Percentiles rank a stretch among this genome's conserved stretches.
These are phyloP conservation scores for Naganishia friedmannii DNA, from an alignment of 768 basidiomycete genomes.

Conservation along the genomic window DNA sequence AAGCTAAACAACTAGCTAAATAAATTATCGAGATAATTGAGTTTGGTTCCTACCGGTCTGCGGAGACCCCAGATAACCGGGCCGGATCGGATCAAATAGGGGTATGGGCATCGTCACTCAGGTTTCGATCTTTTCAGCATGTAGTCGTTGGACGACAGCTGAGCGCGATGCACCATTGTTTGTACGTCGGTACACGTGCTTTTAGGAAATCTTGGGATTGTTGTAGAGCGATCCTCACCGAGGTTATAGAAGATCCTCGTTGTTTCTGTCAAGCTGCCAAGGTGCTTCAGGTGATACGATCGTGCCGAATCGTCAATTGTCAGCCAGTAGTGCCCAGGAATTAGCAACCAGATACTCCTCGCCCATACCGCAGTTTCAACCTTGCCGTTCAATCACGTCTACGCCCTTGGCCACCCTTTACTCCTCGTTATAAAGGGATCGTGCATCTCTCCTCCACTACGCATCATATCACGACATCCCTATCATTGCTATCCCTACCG, in stretches of 20 bases:
- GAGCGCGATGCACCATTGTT: background rate
- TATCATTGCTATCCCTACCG: background rate
- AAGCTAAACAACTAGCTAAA: too few species aligned
- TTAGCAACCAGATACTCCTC: background rate
- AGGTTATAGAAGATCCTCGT: background rate
- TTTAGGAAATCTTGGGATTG: background rate
- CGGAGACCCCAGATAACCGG: constrained; percentile 17
- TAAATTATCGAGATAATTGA: too few species aligned
- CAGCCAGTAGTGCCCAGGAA: too few species aligned
- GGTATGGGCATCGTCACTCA: constrained; percentile 2
- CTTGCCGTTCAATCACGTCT: background rate
- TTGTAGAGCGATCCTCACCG: constrained; percentile 19
- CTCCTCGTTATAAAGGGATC: background rate
- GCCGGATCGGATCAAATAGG: constrained; percentile 14
- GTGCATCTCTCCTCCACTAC: background rate
- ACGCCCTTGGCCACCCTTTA: background rate
- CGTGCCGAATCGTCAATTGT: constrained; percentile 18
- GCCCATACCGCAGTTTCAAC: background rate
- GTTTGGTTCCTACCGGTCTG: background rate
- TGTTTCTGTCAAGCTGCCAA: background rate
- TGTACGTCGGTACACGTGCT: background rate
- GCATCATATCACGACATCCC: background rate
- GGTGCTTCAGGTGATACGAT: background rate
- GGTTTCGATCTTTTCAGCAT: background rate
- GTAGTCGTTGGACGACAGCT: background rate